Evolutionary conservation across 352 stramenopile species (phyloP), one percentile per base, ranked within the genome.

Genomic region (Peronosclerospora sorghi): DNA sequence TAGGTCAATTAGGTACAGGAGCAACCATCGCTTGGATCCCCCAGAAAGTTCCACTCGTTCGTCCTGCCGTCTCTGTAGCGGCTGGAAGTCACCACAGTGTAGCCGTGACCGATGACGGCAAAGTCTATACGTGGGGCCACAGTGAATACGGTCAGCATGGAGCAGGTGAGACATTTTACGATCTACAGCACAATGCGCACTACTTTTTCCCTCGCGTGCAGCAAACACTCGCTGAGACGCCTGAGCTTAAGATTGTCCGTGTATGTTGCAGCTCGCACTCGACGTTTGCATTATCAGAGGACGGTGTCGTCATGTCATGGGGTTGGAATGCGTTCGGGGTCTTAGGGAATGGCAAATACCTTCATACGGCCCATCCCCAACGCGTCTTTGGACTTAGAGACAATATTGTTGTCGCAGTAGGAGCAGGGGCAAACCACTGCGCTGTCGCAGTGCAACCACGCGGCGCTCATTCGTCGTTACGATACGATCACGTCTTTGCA

Each of bases 61-160:
- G 72, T 28, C 70, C 77, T 2, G 68, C 73, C 2, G 56, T 75
- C 1, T 66, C 65, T 0, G 60, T 90, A 15, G 74, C 72, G 4
- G 74, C 77, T 7, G 77, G 77, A 2, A 84, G 74, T 27, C 77
- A 90, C 42, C 77, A 90, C 43, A 86, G 72, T 35, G 77, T 87
- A 30, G 70, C 70, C 0, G 77, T 85, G 12, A 65, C 76, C 7
- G 48, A 50, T 7, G 59, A 63, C 1, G 65, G 76, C 6, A 62
- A 62, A n/a, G 74, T 86, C 2, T 87, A 75, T 44, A 62, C 77
- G 40, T 90, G 74, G 73, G 77, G 77, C 14, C 77, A 90, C 47
- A 86, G 72, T 46, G 77, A 90, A 44, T 90, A 90, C 58, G 77
- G 77, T 6, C 77, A 90, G 40, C 77, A 90, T 35, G 77, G 77